These are phyloP conservation scores for Novymonas esmeraldas DNA, from an alignment of 208 protist genomes.

Conservation along the genomic window DNA sequence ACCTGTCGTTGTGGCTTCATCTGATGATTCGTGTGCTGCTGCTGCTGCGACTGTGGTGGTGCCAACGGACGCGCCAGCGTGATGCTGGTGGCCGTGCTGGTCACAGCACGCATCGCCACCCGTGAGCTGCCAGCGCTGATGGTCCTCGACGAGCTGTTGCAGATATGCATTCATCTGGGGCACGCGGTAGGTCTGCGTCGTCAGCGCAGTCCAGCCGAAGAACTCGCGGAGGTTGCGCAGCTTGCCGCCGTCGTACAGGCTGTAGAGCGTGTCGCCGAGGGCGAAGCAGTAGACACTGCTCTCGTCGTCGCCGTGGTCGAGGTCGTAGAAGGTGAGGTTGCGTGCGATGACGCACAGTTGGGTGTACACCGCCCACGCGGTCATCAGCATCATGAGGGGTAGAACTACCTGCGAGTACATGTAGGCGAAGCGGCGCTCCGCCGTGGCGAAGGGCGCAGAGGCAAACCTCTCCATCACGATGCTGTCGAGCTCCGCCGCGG, in stretches of 20 bases:
- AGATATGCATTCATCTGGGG: slow-evolving; percentile 64
- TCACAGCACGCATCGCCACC: slow-evolving; percentile 14
- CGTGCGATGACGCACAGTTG: slow-evolving; percentile 55
- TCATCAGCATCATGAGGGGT: slow-evolving; percentile 47
- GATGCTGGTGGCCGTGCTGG: slow-evolving; percentile 14
- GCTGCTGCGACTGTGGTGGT: background rate
- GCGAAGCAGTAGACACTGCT: slow-evolving; percentile 78
- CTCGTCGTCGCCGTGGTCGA: slow-evolving; percentile 43
- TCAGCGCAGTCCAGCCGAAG: slow-evolving; percentile 41
- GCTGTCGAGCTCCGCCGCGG: background rate
- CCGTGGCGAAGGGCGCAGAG: slow-evolving; percentile 19
- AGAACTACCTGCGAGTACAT: slow-evolving; percentile 62
- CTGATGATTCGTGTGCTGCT: background rate
- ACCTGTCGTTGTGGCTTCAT: background rate
- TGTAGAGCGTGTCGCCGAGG: slow-evolving; percentile 58
- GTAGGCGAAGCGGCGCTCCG: slow-evolving; percentile 41
- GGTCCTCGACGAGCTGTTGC: slow-evolving; percentile 40
- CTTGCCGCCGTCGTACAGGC: slow-evolving; percentile 65
- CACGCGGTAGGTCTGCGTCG: slow-evolving; percentile 40
- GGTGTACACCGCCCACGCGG: slow-evolving; percentile 27
- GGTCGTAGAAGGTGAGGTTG: slow-evolving; percentile 78
- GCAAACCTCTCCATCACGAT: background rate
- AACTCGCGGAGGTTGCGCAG: slow-evolving; percentile 53
- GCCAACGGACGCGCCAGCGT: background rate
- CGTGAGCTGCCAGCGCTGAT: slow-evolving; percentile 50